These are phyloP conservation scores for Saturnispora ahearnii DNA, from an alignment of 805 yeast genomes.

Conservation along the genomic window DNA sequence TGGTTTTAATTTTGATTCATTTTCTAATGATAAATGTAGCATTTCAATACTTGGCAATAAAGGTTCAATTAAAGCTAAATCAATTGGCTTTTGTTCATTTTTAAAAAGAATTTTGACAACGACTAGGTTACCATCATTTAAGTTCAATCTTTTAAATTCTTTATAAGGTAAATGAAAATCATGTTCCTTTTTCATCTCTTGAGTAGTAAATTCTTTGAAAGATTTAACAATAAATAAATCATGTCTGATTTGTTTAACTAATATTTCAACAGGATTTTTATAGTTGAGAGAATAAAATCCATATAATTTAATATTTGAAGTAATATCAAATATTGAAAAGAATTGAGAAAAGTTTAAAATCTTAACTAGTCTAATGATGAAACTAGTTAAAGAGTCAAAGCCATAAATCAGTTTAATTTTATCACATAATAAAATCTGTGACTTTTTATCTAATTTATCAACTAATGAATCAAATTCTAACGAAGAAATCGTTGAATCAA, in stretches of 20 bases:
- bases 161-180: slow-evolving; percentile 27
- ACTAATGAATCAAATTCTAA: slow-evolving; percentile 18
- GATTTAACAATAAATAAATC: slow-evolving; percentile 25
- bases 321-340: slow-evolving; percentile 25
- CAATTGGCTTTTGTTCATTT: slow-evolving; percentile 26
- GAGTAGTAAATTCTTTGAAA: slow-evolving; percentile 24
- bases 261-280: slow-evolving; percentile 23
- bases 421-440: slow-evolving; percentile 19
- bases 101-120: slow-evolving; percentile 25
- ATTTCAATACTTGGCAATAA: slow-evolving; percentile 20
- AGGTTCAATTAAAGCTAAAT: slow-evolving; percentile 20
- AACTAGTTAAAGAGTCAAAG: slow-evolving; percentile 17
- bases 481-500: slow-evolving; percentile 21
- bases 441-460: slow-evolving; percentile 12
- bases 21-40: slow-evolving; percentile 24
- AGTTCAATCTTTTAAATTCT: slow-evolving; percentile 23
- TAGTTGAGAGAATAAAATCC: slow-evolving; percentile 24
- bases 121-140: slow-evolving; percentile 24
- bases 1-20: slow-evolving; percentile 23
- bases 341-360: slow-evolving; percentile 21
- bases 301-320: slow-evolving; percentile 25
- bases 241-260: slow-evolving; percentile 25
- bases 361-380: slow-evolving; percentile 18
- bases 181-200: slow-evolving; percentile 26
- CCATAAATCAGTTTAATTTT: slow-evolving; percentile 24